Base-by-base conservation (phyloP, 148 eudicot genomes). In the Fagopyrum esculentum region DNA sequence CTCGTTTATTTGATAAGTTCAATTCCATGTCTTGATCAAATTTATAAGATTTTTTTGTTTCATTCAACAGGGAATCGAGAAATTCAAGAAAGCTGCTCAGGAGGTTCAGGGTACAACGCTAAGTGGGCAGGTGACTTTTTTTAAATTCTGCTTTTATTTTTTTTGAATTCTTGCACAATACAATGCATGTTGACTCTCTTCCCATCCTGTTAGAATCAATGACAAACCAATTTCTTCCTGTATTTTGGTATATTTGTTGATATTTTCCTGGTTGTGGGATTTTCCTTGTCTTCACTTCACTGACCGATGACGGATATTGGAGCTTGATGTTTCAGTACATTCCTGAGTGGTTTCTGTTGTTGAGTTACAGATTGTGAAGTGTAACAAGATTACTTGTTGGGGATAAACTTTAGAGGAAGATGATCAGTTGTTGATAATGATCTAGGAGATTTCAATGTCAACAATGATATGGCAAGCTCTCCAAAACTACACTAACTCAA, bases 1-100 rank as follows among this genome's bases (percentile, higher is more conserved):
- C 59, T 15, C 22, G 4, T 57, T 57, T 57, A 9, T 57, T 17
- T 57, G 17, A 19, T 10, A 57, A 57, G 72, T 40, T 16, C 72
- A 69, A 8, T 6, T 45, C 74, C 54, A 74, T 13, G 6, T 75
- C 45, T 55, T 17, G 52, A 9, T 69, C 5, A 43, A 43, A 51
- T 76, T 8, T n/a, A 22, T 61, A 60, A 47, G 48, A 76, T 43
- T 56, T 75, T 15, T 0, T 48, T 47, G 2, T 75, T n/a, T 16
- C 60, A 71, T 17, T 9, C 72, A 9, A 68, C 87, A 93, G 98
- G 98, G 98, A 74, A 89, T 91, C 48, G 93, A 89, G 86, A 88
- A 85, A 76, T 93, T 93, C 82, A 88, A 89, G 84, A 90, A 84
- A 79, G 87, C 91, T 77, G 95, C 91, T 77, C 87, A 85, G 82